Base-by-base conservation (phyloP, 345 rosid species). In the Bruguiera parviflora region DNA sequence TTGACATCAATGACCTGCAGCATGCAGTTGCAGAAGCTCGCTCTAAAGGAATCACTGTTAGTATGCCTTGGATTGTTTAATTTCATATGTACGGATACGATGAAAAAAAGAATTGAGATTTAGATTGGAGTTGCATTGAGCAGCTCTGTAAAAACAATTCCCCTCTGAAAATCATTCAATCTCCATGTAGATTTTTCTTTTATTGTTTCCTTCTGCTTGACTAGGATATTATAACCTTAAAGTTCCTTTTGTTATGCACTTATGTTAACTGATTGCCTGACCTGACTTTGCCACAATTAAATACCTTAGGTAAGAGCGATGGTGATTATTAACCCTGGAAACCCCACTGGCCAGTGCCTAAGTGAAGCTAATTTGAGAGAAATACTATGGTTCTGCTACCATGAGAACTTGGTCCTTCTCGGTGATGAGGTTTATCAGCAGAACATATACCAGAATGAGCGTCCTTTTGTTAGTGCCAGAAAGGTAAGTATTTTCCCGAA, bases 341-440 rank as follows among this genome's bases (percentile, higher is more conserved):
- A 95, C 79, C 99, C 99, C 39, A 95, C 99, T 32, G 99, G 99
- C n/a, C 93, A 87, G 79, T 95, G 99, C 75, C 91, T 95, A 46
- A 92, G 99, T 66, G 92, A 76, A 86, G 85, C 95, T 69, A 95
- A 95, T 77, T 77, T 95, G 64, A 85, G 85, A 81, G 97, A 92
- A 84, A 91, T 92, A 70, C 66, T 95, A 76, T 73, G n/a, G 66
- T 95, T 83, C 78, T 95, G 99, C 81, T 78, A 84, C 68, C 86
- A 79, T 67, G 97, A 95, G 78, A 84, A 83, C 70, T 61, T 95
- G 64, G 96, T 82, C 63, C 86, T 95, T 80, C 89, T 95, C 58
- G 99, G 97, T 61, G 99, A 95, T 7, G 99, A 95, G 83, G 99
- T 95, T 58, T 95, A 95, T 83, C 99, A 95, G 84, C 97, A 92